Evolutionary conservation across 768 basidiomycete species (phyloP).

Genomic region (Phaeolepiota aurea): DNA sequence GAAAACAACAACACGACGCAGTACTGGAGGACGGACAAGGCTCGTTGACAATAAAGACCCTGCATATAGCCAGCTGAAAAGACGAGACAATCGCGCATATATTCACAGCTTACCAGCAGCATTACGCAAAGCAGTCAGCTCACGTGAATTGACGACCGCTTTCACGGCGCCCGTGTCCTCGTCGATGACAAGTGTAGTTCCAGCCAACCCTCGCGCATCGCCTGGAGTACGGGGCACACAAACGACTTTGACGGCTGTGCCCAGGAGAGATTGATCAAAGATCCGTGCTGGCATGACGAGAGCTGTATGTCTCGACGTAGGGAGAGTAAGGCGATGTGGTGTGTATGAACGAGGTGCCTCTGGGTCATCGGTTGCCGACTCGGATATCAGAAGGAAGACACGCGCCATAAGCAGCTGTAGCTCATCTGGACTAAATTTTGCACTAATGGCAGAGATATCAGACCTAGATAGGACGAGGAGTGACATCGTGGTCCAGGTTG

Average conservation of each 20-base stretch:
- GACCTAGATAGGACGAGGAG: constrained; percentile 53
- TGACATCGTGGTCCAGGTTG: constrained; percentile 23
- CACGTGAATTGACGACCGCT: constrained; percentile 71
- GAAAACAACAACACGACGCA: constrained; percentile 48
- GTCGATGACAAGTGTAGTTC: constrained; percentile 68
- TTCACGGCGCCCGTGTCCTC: constrained; percentile 60
- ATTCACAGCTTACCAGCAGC: constrained; percentile 54
- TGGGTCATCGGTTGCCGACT: constrained; percentile 6
- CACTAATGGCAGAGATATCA: constrained; percentile 47
- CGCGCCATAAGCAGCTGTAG: constrained; percentile 49
- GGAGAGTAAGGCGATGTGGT: constrained; percentile 56
- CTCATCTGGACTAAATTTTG: constrained; percentile 32
- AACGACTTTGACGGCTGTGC: constrained; percentile 75
- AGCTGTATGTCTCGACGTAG: constrained; percentile 44
- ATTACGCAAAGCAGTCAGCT: constrained; percentile 73
- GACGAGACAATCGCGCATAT: neutral
- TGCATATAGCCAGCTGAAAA: constrained; percentile 13
- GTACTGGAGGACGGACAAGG: constrained; percentile 34
- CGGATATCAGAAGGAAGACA: constrained; percentile 43
- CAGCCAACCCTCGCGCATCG: constrained; percentile 57
- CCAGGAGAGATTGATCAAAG: constrained; percentile 18
- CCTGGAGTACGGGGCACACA: constrained; percentile 47
- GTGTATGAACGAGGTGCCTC: constrained; percentile 18
- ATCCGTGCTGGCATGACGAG: constrained; percentile 84
- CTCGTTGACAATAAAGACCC: constrained; percentile 63